Percentiles rank a stretch among this genome's conserved stretches.
These are phyloP conservation scores for Phytopythium chamaehyphon DNA, from an alignment of 352 stramenopile species.

Conservation along the genomic window DNA sequence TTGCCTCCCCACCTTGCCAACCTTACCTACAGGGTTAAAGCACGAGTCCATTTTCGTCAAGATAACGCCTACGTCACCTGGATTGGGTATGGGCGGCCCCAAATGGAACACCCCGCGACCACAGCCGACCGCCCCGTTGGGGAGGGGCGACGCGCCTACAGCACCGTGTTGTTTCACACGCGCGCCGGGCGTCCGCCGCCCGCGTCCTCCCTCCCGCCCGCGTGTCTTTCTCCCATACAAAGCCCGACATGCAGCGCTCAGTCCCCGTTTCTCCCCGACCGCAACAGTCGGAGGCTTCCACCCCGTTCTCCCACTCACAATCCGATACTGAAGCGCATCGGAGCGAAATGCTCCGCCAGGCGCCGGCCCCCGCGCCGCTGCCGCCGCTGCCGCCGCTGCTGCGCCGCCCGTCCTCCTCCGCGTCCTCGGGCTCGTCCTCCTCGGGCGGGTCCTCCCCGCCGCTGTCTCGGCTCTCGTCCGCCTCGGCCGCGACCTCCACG, in stretches of 20 bases:
- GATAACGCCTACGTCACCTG: no score
- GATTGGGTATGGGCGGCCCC: no score
- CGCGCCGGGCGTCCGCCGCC: no score
- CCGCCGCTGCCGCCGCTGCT: background rate
- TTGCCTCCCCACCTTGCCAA: no score
- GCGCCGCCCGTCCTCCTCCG: background rate
- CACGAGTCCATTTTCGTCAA: no score
- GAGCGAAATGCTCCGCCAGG: background rate
- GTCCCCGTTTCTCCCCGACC: background rate
- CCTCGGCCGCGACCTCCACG: background rate
- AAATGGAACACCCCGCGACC: no score
- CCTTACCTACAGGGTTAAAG: no score
- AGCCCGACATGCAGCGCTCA: background rate
- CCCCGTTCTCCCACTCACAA: background rate
- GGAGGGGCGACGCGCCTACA: no score
- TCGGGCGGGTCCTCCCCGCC: background rate
- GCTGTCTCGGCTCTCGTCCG: background rate
- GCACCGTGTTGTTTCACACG: no score
- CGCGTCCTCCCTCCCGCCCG: no score
- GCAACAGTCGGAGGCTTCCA: background rate
- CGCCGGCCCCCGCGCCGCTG: conserved; percentile 1
- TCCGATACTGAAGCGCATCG: no score
- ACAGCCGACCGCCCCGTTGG: no score
- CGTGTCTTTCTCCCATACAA: background rate
- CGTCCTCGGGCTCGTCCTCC: background rate